Base-by-base conservation (phyloP, 371 early-diverging fungal species). In the Rozella allomycis region DNA sequence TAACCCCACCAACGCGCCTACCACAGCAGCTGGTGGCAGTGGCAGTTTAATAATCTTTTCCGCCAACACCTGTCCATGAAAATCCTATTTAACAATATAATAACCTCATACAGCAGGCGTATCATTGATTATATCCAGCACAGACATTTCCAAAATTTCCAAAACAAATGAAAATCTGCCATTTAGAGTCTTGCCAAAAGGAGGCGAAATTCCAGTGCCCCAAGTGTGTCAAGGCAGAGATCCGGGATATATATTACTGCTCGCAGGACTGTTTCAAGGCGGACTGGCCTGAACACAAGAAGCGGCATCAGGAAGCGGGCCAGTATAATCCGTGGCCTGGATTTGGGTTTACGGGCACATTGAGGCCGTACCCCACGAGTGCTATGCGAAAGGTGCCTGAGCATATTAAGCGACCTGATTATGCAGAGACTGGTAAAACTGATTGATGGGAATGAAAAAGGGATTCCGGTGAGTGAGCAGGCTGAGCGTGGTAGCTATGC, bases 321-420 rank as follows among this genome's bases (percentile, higher is more conserved):
- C 55, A 60, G 13, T 80, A 70, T 46, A 70, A 85, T 50, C 86
- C 88, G 19, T 81, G 70, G 54, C 74, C 80, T 3, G 52, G 44
- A 13, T 78, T 64, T 55, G 43, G 47, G 8, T 88, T 73, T 59
- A 70, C 82, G 17, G 93, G 93, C 3, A 39, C 60, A 11, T 42
- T 87, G 26, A 61, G 83, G 26, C 76, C 93, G 6, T 88, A 88
- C 41, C 90, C 94, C 19, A 58, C 86, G 17, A 68, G 78, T 6
- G 67, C 76, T 23, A 62, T 47, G 4, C 67, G 87, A 4, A 13
- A 38, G 11, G 78, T 88, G 5, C 85, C 83, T 16, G 60, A 49
- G 1, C 43, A 63, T 33, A 87, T 93, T 42, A 35, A 35, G 17
- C 54, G 56, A 38, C 86, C 88, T 1, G 90, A 93, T 45, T 84